Conservation (phyloP, 768 basidiomycete genomes). For the Suillus decipiens region DNA sequence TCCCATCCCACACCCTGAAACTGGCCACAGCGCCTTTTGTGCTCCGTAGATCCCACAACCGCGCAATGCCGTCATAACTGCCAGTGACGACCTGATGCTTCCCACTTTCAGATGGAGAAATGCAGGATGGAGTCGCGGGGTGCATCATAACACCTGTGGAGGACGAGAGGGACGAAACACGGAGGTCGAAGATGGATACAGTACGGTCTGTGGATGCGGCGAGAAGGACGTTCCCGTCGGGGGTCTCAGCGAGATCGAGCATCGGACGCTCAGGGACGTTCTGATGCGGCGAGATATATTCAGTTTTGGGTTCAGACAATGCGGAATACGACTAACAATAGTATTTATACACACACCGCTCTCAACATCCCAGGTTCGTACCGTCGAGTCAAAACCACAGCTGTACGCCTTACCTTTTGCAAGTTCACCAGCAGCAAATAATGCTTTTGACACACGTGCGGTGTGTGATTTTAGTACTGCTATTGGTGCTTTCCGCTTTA, state of each 20-base stretch:
- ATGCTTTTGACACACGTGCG: constrained; percentile 72
- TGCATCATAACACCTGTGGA: constrained; percentile 53
- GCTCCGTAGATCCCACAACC: constrained; percentile 80
- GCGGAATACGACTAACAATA: constrained; percentile 49
- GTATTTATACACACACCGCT: constrained; percentile 70
- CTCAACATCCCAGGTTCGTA: constrained; percentile 86
- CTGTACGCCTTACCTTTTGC: constrained; percentile 56
- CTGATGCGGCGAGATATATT: constrained; percentile 36
- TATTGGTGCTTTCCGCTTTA: constrained; percentile 66
- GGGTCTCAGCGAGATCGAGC: constrained; percentile 56
- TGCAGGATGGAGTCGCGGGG: constrained; percentile 66
- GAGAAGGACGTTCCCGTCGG: constrained; percentile 39
- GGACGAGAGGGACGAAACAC: constrained; percentile 38
- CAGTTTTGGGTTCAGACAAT: not conserved
- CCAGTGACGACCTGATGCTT: constrained; percentile 66
- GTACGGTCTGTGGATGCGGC: constrained; percentile 77
- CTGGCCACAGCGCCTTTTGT: constrained; percentile 62
- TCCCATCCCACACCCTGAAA: constrained; percentile 61
- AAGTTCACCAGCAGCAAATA: constrained; percentile 46
- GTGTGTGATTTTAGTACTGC: constrained; percentile 83
- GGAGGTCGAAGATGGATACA: constrained; percentile 69
- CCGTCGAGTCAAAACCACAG: constrained; percentile 88
- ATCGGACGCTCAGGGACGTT: constrained; percentile 74
- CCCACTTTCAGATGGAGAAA: constrained; percentile 31
- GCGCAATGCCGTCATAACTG: constrained; percentile 74